Percentiles rank a stretch among this genome's conserved stretches.
Evolutionary conservation across 768 basidiomycete genomes (phyloP).

Genomic region (Hortiboletus flavorubellus): DNA sequence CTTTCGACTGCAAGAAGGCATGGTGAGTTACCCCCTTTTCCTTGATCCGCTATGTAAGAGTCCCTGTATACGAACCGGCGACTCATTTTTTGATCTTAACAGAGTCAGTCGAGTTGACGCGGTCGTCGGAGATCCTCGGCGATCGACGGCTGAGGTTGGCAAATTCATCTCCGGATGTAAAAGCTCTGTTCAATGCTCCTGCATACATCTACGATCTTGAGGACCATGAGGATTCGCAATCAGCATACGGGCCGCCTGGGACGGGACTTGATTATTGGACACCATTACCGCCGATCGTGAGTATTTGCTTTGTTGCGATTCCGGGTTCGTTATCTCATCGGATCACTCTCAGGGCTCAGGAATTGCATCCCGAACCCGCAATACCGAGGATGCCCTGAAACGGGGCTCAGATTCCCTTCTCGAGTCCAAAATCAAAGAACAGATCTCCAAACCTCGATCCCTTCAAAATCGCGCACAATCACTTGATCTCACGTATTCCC

Average conservation of each 20-base stretch:
- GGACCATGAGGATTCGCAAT: conserved; percentile 62
- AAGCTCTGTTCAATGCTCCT: conserved; percentile 88
- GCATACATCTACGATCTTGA: conserved; percentile 81
- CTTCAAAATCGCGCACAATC: conserved; percentile 86
- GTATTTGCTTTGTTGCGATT: conserved; percentile 24
- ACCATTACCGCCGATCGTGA: conserved; percentile 70
- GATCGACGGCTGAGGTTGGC: conserved; percentile 78
- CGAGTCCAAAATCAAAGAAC: conserved; percentile 81
- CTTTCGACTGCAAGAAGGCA: conserved; percentile 73
- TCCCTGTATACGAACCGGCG: background rate
- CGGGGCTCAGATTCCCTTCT: conserved; percentile 82
- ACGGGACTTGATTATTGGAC: conserved; percentile 71
- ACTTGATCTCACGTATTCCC: conserved; percentile 80
- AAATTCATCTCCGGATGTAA: conserved; percentile 91
- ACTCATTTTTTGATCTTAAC: conserved; percentile 9
- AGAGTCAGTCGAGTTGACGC: conserved; percentile 78
- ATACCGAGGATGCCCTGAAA: conserved; percentile 73
- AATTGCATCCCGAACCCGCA: conserved; percentile 62
- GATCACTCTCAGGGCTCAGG: conserved; percentile 53
- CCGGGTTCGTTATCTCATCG: conserved; percentile 20
- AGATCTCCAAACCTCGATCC: conserved; percentile 70
- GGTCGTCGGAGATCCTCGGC: conserved; percentile 58
- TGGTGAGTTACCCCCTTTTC: conserved; percentile 37
- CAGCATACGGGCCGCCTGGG: conserved; percentile 51
- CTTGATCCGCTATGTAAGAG: conserved; percentile 16